These are phyloP conservation scores for Lonicera japonica DNA, from an alignment of 129 eudicot genomes.

Conservation along the genomic window DNA sequence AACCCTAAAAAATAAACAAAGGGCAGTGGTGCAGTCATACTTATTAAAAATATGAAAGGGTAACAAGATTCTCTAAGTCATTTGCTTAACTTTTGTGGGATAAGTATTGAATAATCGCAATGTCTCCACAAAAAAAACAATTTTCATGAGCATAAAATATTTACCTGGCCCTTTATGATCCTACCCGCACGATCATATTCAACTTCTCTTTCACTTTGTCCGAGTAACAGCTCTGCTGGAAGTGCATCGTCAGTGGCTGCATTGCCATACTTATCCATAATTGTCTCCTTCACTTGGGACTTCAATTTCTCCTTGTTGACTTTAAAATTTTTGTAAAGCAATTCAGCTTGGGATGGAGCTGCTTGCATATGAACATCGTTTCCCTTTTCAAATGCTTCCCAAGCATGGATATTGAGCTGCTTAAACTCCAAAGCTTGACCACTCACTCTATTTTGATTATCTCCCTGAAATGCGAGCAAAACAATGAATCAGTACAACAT, in stretches of 20 bases:
- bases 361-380: conserved; percentile 97
- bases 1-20: neutral
- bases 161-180: conserved; percentile 79
- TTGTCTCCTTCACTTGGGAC: conserved; percentile 62
- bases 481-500: neutral
- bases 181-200: conserved; percentile 98
- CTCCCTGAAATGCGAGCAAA: conserved; percentile 36
- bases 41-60: no score
- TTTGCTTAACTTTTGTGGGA: no score
- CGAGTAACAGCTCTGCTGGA: conserved; percentile 73
- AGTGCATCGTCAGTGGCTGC: conserved; percentile 70
- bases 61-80: no score
- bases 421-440: conserved; percentile 98
- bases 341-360: conserved; percentile 92
- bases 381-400: conserved; percentile 96
- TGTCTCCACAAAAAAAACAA: no score
- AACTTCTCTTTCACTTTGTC: conserved; percentile 88
- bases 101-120: no score
- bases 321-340: conserved; percentile 63
- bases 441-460: conserved; percentile 79
- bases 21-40: neutral
- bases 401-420: conserved; percentile 78
- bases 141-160: no score
- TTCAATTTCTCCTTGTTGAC: conserved; percentile 75
- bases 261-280: conserved; percentile 74